Evolutionary conservation across 108 stramenopile species (phyloP), one percentile per base, ranked within the genome.

Genomic region (Aurantiochytrium sp.): DNA sequence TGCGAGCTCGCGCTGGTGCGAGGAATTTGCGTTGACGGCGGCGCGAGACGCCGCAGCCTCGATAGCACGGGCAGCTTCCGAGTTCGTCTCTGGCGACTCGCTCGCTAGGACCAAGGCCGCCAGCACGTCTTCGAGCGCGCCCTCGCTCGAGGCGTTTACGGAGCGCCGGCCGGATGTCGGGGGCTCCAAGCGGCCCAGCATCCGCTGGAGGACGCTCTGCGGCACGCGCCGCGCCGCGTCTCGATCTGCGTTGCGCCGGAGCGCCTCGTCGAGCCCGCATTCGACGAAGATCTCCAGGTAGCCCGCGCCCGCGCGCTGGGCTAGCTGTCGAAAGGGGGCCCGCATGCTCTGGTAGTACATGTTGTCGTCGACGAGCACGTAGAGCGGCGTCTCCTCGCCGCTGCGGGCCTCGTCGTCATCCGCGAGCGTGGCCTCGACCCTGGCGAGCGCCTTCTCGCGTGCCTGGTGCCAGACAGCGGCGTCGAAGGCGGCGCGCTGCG

Each of bases 301-400:
- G 0, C 59, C 59, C 19, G 59, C 59, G 59, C 59, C 59, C 27
- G 19, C 27, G 32, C 34, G 27, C 34, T 65, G 22, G 34, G 59
- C 59, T 17, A 65, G 59, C 19, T 65, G 59, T 12, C 59, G 27
- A 0, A 65, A 65, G 6, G 59, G 59, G 19, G 19, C 59, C 19
- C 59, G 59, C 59, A 65, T 65, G 59, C 59, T 65, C 59, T 65
- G 59, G 24, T 65, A 65, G 24, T 65, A 65, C 59, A 65, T 65
- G 34, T 65, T 65, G 19, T 65, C 59, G 59, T 65, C 59, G 10
- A 65, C 59, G 2, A 65, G 34, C 32, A 65, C 53, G n/a, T n/a
- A 52, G 50, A 52, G 1, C 17, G 8, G 50, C 8, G 17, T 52
- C 0, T 8, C 8, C 1, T 52, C 17, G 50, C 50, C 17, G 2